Conservation (phyloP, 106 monocot species). For the Cymbidium sinense region DNA sequence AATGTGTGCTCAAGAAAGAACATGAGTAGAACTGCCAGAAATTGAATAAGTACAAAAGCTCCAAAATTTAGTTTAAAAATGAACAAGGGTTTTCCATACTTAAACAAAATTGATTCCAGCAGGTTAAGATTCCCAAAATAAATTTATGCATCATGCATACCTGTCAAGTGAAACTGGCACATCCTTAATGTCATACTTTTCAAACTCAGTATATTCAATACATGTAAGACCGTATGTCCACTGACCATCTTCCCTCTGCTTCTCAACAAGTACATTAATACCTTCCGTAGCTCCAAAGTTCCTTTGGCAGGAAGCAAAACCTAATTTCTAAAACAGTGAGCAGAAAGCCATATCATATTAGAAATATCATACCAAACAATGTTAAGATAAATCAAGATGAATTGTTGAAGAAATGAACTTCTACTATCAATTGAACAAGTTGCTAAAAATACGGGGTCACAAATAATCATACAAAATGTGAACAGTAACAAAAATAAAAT, state of each 20-base stretch:
- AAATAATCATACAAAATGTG: not conserved
- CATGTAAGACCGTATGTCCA: constrained; percentile 93
- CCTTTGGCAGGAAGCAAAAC: constrained; percentile 89
- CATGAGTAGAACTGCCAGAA: not conserved
- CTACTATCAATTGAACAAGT: not conserved
- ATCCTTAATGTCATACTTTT: constrained; percentile 68
- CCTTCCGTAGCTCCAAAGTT: constrained; percentile 88
- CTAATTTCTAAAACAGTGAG: constrained; percentile 66
- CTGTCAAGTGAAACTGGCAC: constrained; percentile 34
- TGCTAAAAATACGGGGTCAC: not conserved
- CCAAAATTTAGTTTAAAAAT: not conserved
- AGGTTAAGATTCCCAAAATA: not conserved
- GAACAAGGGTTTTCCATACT: not conserved
- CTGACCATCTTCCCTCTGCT: constrained; percentile 42
- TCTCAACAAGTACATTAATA: constrained; percentile 91
- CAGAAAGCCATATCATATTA: not conserved
- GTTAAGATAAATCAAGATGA: not conserved
- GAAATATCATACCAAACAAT: not conserved
- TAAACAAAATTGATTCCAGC: not conserved
- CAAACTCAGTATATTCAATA: constrained; percentile 96
- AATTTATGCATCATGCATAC: constrained; percentile 24
- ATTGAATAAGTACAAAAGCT: not conserved
- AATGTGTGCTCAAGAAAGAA: not conserved
- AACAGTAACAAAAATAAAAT: not conserved
- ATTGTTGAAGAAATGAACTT: not conserved